Evolutionary conservation across 139 green algal genomes (phyloP).

Genomic region (Chlorella sp.): DNA sequence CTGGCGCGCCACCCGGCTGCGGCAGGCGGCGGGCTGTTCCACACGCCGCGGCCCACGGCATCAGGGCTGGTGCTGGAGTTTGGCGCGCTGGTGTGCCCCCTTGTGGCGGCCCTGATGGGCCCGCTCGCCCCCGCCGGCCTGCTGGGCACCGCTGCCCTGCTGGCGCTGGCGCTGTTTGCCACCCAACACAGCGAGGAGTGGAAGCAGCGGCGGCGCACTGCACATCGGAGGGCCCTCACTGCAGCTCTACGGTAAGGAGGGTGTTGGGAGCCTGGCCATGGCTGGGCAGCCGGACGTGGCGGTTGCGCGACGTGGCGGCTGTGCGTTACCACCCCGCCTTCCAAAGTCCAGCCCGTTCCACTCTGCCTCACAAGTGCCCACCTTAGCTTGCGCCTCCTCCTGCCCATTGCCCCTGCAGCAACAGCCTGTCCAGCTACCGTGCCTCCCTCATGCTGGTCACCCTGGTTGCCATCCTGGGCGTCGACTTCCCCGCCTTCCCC

Average conservation of each 20-base stretch:
- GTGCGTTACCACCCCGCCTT: not conserved
- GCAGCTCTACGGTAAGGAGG: not conserved
- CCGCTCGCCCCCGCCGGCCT: not conserved
- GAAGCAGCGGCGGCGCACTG: not conserved
- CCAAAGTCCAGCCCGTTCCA: too few relatives aligned
- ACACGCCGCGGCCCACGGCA: not conserved
- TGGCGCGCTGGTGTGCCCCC: slow-evolving; percentile 19
- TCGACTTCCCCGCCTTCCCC: slow-evolving; percentile 91
- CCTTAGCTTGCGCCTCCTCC: not conserved
- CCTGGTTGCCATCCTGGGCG: slow-evolving; percentile 84
- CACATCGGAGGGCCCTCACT: not conserved
- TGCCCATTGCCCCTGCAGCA: slow-evolving; percentile 36
- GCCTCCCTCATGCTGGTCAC: slow-evolving; percentile 79
- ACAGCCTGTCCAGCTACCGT: slow-evolving; percentile 63
- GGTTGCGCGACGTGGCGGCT: too few relatives aligned
- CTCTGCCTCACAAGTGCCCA: not conserved
- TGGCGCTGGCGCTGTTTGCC: not conserved
- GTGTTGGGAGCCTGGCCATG: not conserved
- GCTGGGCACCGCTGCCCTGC: not conserved
- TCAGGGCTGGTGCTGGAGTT: slow-evolving; percentile 32
- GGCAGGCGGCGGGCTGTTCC: not conserved
- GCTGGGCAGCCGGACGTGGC: not conserved
- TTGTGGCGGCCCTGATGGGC: slow-evolving; percentile 34
- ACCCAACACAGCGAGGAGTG: slow-evolving; percentile 10
- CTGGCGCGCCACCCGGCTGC: not conserved